Conservation (phyloP, 1,139 yeast species). For the Geotrichum australiense region DNA sequence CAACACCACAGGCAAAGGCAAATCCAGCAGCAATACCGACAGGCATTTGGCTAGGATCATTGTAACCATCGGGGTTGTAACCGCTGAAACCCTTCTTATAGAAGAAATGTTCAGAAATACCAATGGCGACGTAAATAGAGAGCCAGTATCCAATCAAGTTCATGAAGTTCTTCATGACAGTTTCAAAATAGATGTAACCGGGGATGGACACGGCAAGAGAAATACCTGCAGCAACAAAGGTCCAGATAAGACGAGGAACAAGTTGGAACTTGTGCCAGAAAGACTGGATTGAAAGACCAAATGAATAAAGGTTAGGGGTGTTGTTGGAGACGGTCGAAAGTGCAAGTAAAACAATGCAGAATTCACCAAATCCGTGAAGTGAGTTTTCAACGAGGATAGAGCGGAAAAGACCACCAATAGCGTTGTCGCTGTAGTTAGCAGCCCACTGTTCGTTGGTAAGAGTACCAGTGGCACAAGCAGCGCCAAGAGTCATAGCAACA, state of each 20-base stretch:
- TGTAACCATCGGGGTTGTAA: conserved; percentile 59
- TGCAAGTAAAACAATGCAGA: conserved; percentile 76
- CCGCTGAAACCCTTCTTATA: conserved; percentile 50
- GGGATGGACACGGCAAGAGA: conserved; percentile 85
- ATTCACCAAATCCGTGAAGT: conserved; percentile 80
- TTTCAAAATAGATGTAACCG: conserved; percentile 65
- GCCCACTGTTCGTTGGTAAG: conserved; percentile 41
- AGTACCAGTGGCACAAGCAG: conserved; percentile 71
- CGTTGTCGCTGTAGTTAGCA: conserved; percentile 44
- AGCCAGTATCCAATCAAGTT: conserved; percentile 84
- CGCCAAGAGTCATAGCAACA: conserved; percentile 75
- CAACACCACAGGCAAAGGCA: conserved; percentile 77
- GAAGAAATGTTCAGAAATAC: conserved; percentile 70
- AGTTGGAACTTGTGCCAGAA: conserved; percentile 63
- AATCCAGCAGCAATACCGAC: conserved; percentile 69
- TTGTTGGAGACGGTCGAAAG: conserved; percentile 83
- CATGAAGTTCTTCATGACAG: conserved; percentile 80
- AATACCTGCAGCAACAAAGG: conserved; percentile 63
- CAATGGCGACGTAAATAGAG: conserved; percentile 72
- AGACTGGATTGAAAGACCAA: conserved; percentile 78
- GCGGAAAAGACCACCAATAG: conserved; percentile 77
- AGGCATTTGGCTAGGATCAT: conserved; percentile 53
- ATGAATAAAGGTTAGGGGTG: conserved; percentile 87
- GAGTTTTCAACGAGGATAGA: conserved; percentile 70
- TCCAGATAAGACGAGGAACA: conserved; percentile 79